Evolutionary conservation across 345 rosid genomes (phyloP), one percentile per base, ranked within the genome.

Genomic region (Heritiera littoralis): DNA sequence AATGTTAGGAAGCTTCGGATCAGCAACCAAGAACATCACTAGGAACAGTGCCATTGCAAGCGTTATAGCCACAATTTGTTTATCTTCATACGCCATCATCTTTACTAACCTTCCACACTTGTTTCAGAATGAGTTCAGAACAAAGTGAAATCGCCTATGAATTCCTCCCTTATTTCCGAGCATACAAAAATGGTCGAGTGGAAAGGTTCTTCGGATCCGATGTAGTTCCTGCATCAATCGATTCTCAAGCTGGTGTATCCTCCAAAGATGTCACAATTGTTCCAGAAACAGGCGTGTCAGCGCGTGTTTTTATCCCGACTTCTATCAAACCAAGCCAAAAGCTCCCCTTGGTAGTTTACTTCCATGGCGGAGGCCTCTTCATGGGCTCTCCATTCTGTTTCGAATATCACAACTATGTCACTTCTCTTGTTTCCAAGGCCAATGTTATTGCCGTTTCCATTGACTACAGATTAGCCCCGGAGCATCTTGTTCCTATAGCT

Each of bases 301-400:
- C 72, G 9, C 67, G 88, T 15, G 54, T 89, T 55, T 88, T 76
- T 77, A 20, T 82, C 52, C 88, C 91, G 0, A 63, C 43, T 20
- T 69, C 15, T 8, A 10, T 10, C 6, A 13, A 61, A 18, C 76
- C 56, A 2, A 28, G 23, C 68, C 78, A 46, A 28, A 86, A 82
- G 43, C 83, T 83, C 9, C 88, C 92, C 68, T 86, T 35, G 49
- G 73, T 87, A 1, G 76, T 86, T 18, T 87, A 87, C 66, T 84
- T 73, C 46, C 92, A 87, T 10, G 88, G 88, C 9, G 90, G 89
- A 23, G 86, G 76, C 9, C 82, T 86, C 45, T 55, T 49, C 61
- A 46, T 87, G 3, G 45, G 79, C 10, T 66, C 80, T 0, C 79
- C 89, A 3, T 49, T 65, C 40, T 84, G 78, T 7, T 66, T 85